Evolutionary conservation across 345 rosid species (phyloP).

Genomic region (Brassica carinata): DNA sequence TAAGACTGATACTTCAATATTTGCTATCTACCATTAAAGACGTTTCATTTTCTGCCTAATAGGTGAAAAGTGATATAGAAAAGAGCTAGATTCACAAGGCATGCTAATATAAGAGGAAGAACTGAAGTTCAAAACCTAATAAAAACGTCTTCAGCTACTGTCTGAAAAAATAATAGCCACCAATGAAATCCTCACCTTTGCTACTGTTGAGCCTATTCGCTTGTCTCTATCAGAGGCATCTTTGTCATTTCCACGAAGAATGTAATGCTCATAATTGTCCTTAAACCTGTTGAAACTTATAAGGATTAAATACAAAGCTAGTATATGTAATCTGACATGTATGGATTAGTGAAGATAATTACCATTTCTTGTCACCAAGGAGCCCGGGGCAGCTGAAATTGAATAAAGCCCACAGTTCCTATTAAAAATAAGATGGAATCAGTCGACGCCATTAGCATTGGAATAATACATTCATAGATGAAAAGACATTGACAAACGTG

Average conservation of each 20-base stretch:
- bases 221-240: conserved; percentile 89
- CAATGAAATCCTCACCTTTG: conserved; percentile 66
- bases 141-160: conserved; percentile 9
- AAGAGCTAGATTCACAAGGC: conserved; percentile 6
- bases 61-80: neutral
- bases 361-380: conserved; percentile 86
- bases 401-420: conserved; percentile 98
- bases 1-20: neutral
- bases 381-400: conserved; percentile 90
- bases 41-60: conserved; percentile 2
- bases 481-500: neutral
- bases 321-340: conserved; percentile 27
- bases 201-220: conserved; percentile 82
- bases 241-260: conserved; percentile 90
- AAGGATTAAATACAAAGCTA: conserved; percentile 23
- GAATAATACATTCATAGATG: neutral
- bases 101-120: conserved; percentile 13
- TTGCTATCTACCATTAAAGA: neutral
- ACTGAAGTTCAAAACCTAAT: conserved; percentile 1
- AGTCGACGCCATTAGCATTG: neutral
- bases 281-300: conserved; percentile 64
- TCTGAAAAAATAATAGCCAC: conserved; percentile 1
- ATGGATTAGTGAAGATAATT: conserved; percentile 28
- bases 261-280: conserved; percentile 70
- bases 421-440: conserved; percentile 29